A percentile compares a stretch with the other conserved stretches of the same genome.
Conservation (phyloP, 2,329 filamentous ascomycete species). For the Triangularia setosa region DNA sequence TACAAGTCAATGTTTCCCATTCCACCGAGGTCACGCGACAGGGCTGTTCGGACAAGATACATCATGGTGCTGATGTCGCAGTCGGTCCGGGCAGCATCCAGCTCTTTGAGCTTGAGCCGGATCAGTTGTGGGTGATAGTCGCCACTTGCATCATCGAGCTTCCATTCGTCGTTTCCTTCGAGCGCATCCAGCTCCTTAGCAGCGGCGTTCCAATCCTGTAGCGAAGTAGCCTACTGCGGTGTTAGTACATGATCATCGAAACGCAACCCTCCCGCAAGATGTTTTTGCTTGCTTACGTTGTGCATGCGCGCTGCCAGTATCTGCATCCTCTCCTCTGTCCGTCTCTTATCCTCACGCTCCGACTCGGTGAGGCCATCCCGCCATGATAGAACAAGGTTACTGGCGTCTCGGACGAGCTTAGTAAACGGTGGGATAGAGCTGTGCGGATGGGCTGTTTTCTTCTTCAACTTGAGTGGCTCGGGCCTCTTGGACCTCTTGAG, state of each 20-base stretch:
- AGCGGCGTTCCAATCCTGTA: slow-evolving; percentile 69
- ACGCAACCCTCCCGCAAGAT: not conserved
- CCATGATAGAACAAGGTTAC: slow-evolving; percentile 42
- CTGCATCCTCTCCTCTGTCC: slow-evolving; percentile 56
- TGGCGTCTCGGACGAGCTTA: slow-evolving; percentile 31
- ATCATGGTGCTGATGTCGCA: slow-evolving; percentile 75
- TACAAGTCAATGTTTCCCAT: slow-evolving; percentile 84
- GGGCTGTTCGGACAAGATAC: slow-evolving; percentile 71
- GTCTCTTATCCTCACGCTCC: slow-evolving; percentile 44
- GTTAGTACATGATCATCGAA: slow-evolving; percentile 12
- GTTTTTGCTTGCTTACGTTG: slow-evolving; percentile 45
- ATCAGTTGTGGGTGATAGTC: slow-evolving; percentile 72
- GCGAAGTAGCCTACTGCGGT: slow-evolving; percentile 56
- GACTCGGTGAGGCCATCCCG: slow-evolving; percentile 51
- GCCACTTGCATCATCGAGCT: slow-evolving; percentile 55
- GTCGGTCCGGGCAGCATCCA: slow-evolving; percentile 69
- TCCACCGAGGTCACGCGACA: slow-evolving; percentile 76
- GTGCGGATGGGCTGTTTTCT: slow-evolving; percentile 11
- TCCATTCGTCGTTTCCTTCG: slow-evolving; percentile 81
- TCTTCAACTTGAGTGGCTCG: slow-evolving; percentile 5
- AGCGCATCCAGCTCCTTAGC: slow-evolving; percentile 74
- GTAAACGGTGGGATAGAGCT: slow-evolving; percentile 20
- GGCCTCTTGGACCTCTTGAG: not conserved
- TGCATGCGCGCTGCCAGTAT: slow-evolving; percentile 62
- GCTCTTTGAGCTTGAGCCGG: slow-evolving; percentile 62